phyloP scores from a whole-genome alignment of 495 filamentous ascomycete species.

The Neurospora sp. region DNA sequence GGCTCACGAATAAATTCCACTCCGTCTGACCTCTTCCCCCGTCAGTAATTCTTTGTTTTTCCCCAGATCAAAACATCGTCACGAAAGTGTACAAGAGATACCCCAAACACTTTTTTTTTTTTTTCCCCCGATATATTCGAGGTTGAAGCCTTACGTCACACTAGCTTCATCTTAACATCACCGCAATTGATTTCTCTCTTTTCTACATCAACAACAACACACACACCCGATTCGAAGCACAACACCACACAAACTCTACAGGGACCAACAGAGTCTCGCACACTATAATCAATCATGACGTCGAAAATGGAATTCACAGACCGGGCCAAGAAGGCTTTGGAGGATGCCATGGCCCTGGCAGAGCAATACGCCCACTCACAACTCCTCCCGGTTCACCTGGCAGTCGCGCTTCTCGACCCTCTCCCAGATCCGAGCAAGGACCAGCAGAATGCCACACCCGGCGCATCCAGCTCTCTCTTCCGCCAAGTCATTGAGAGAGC shows the following conservation, averaged over 20 bases:
- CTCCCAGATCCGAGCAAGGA: constrained; percentile 66
- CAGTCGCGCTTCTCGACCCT: constrained; percentile 79
- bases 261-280: constrained; percentile 13
- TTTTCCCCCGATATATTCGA: neutral
- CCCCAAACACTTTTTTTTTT: neutral
- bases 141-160: constrained; percentile 21
- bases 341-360: constrained; percentile 73
- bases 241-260: neutral
- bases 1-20: constrained; percentile 13
- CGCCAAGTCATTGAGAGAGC: constrained; percentile 89
- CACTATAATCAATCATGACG: constrained; percentile 29
- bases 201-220: neutral
- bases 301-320: constrained; percentile 80
- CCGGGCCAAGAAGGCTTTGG: constrained; percentile 74
- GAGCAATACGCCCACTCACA: constrained; percentile 85
- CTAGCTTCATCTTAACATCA: constrained; percentile 1
- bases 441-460: constrained; percentile 52
- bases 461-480: constrained; percentile 66
- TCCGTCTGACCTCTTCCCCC: neutral
- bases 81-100: constrained; percentile 3
- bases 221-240: constrained; percentile 1
- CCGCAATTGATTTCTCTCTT: neutral
- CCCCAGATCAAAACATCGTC: constrained; percentile 1
- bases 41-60: neutral
- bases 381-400: constrained; percentile 78